phyloP scores from a whole-genome alignment of 2,329 filamentous ascomycete species.

The Cadophora gregata region DNA sequence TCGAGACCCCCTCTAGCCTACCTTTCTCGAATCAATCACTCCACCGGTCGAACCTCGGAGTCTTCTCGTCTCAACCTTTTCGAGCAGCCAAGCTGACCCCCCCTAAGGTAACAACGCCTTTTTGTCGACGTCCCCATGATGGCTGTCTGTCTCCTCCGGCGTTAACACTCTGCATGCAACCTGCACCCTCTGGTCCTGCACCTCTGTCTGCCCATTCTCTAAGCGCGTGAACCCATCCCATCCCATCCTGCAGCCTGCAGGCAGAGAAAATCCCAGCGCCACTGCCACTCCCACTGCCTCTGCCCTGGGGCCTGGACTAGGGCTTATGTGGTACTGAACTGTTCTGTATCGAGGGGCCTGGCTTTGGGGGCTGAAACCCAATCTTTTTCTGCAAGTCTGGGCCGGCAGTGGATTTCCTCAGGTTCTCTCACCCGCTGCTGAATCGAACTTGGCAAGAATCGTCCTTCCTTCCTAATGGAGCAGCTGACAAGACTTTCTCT shows the following conservation, averaged over 20 bases:
- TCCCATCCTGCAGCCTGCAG: not conserved
- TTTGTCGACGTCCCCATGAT: not conserved
- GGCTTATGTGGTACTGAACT: not conserved
- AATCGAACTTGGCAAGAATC: not conserved
- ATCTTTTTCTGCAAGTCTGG: not conserved
- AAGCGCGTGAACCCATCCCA: not conserved
- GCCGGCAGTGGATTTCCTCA: constrained; percentile 2
- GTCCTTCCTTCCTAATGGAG: not conserved
- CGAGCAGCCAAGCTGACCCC: constrained; percentile 4
- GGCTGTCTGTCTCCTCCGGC: not conserved
- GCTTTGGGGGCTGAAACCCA: not conserved
- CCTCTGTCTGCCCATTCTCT: not conserved
- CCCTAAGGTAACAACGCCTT: not conserved
- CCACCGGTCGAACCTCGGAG: not conserved
- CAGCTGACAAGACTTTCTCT: not conserved
- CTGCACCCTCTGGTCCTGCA: not conserved
- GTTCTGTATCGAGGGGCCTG: no score
- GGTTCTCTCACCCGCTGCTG: not conserved
- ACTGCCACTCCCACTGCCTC: no score
- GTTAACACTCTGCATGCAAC: not conserved
- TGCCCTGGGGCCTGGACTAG: not conserved
- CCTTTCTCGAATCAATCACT: not conserved
- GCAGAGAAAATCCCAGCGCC: not conserved
- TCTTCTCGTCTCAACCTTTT: not conserved
- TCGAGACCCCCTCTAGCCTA: not conserved